Evolutionary conservation across 257 asterid species (phyloP).

Genomic region (Przewalskia tangutica): DNA sequence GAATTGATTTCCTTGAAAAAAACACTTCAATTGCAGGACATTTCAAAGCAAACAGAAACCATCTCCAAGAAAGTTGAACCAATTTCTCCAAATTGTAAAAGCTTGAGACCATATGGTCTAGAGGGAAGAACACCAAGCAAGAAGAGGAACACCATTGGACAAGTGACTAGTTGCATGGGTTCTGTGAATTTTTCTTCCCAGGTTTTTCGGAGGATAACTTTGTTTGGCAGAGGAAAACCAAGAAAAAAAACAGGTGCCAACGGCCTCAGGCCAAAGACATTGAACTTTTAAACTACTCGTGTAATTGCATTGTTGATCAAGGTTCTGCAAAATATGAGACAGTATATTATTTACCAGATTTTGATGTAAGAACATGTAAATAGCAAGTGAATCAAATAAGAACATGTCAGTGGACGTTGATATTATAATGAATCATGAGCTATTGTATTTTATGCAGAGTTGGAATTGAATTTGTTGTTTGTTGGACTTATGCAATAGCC

Average conservation of each 20-base stretch:
- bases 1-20: constrained; percentile 47
- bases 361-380: neutral
- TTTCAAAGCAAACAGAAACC: constrained; percentile 23
- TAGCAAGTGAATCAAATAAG: constrained; percentile 4
- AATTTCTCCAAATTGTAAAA: constrained; percentile 2
- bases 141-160: constrained; percentile 34
- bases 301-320: neutral
- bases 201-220: constrained; percentile 32
- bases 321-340: neutral
- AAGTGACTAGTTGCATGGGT: constrained; percentile 40
- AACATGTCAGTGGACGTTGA: neutral
- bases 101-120: constrained; percentile 16
- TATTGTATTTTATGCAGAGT: neutral
- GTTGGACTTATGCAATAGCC: neutral
- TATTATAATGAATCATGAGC: neutral
- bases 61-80: constrained; percentile 19
- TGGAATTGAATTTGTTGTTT: neutral
- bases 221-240: constrained; percentile 46
- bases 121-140: constrained; percentile 31
- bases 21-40: constrained; percentile 28
- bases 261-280: constrained; percentile 10
- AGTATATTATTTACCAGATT: neutral
- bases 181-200: constrained; percentile 49
- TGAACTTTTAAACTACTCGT: neutral
- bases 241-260: constrained; percentile 19